Evolutionary conservation across 345 rosid species (phyloP), one percentile per base, ranked within the genome.

Genomic region (Populus nigra): DNA sequence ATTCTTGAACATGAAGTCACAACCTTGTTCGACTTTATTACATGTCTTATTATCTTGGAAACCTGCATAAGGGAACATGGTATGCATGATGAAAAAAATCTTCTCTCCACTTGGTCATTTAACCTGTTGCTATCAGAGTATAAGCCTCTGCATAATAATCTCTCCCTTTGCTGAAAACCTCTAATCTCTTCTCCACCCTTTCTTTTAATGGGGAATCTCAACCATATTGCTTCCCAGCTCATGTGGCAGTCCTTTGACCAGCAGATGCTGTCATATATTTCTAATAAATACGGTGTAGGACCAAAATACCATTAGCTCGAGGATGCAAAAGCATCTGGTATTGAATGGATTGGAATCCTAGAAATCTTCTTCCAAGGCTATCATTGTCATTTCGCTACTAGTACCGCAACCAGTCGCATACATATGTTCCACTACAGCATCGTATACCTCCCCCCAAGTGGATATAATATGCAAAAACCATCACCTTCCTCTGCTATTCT

Each of bases 181-280:
- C 67, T 76, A 73, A 73, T 67, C 65, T 76, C 49, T 77, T 67
- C 73, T 63, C 81, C 36, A n/a, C 65, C 63, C 20, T 27, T 17
- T 43, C 71, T 66, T 78, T 85, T 79, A 74, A 78, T 38, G 68
- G 82, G 80, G 88, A 77, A 85, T 82, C 85, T 84, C 50, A 76
- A 61, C 83, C 65, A 65, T 71, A 68, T 78, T 88, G 91, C 87
- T 43, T 68, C 85, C 90, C 92, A 88, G 89, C 94, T 87, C 89
- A 86, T 85, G 22, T 76, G 78, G 67, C 86, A n/a, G 86, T 73
- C 69, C 76, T 76, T 76, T 72, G 4, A 61, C 61, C 67, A 71
- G 75, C 12, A 12, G 49, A 68, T 43, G 22, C 69, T 73, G 39
- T 18, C n/a, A 53, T 53, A 53, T 13, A 77, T 29, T 57, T 74